Evolutionary conservation across 768 basidiomycete species (phyloP), one percentile per base, ranked within the genome.

Genomic region (Tricholoma furcatifolium): DNA sequence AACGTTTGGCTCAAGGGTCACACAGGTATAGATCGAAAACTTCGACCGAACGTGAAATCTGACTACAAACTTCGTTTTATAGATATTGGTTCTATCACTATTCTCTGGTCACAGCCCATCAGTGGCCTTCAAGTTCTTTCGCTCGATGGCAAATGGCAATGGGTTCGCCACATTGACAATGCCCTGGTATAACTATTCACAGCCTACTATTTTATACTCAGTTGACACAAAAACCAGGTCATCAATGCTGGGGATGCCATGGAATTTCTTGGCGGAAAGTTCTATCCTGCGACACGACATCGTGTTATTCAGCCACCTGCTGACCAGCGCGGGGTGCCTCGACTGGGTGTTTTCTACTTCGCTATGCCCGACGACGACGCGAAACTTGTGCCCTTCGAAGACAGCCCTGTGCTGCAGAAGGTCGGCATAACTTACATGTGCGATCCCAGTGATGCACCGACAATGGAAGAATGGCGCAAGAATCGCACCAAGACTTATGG

Each of bases 301-400:
- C 61, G 72, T 66, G 65, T 51, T 41, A 50, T 59, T 35, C 58
- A 59, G 18, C 47, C 47, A 15, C 47, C 47, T 9, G 47, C 36
- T 21, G 36, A 48, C 31, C 47, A 48, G 32, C 47, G 23, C 7
- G 36, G 36, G n/a, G 20, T 42, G 10, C 40, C 40, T 42, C 40
- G 83, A 8, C 70, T 84, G 1, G 83, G 84, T 0, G 71, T 77
- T 2, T 83, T 84, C 62, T 84, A 85, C 64, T 85, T 86, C 58
- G 66, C 64, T 30, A 69, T 75, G 72, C 66, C 77, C 0, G 76
- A 84, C 55, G 82, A 84, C 60, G 60, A 74, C 24, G 73, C 75
- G 40, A 70, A 65, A 46, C 67, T 85, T 23, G 64, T 66, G 2
- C 82, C 83, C 0, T 59, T 77, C 4, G 44, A 63, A 0, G 68